phyloP scores from a whole-genome alignment of 2,329 filamentous ascomycete genomes.

The Neopestalotiopsis rosae region DNA sequence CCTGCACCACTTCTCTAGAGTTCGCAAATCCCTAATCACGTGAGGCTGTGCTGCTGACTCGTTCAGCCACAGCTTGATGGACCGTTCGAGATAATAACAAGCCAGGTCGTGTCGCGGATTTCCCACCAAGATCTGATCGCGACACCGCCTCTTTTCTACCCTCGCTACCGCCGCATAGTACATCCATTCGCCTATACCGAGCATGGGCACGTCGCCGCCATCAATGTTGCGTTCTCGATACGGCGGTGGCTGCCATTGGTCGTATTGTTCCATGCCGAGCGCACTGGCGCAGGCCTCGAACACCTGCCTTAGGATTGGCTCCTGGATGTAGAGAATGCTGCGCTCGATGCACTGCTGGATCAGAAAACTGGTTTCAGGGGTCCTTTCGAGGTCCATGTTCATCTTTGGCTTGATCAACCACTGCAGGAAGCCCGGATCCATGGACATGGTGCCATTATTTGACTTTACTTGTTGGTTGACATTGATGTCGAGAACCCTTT shows the following conservation, averaged over 20 bases:
- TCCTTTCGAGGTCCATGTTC: background rate
- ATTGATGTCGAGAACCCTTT: background rate
- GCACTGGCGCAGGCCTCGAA: slow-evolving; percentile 2
- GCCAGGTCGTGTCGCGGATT: background rate
- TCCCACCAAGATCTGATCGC: background rate
- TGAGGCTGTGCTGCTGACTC: background rate
- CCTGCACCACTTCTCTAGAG: background rate
- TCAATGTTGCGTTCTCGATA: background rate
- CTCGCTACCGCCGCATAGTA: background rate
- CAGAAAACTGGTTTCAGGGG: background rate
- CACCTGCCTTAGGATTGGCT: background rate
- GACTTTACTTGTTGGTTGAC: background rate
- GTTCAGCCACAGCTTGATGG: slow-evolving; percentile 1
- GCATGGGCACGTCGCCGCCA: background rate
- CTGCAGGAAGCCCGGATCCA: background rate
- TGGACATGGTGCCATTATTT: background rate
- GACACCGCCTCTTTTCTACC: slow-evolving; percentile 2
- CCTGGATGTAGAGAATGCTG: slow-evolving; percentile 6
- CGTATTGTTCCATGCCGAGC: background rate
- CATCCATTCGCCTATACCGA: background rate
- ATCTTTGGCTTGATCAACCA: slow-evolving; percentile 2
- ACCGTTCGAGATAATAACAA: slow-evolving; percentile 4
- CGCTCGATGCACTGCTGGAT: background rate
- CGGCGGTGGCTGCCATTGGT: background rate
- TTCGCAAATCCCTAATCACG: background rate